Conservation (phyloP, 2,329 filamentous ascomycete species). For the Cadophora luteo-olivacea region DNA sequence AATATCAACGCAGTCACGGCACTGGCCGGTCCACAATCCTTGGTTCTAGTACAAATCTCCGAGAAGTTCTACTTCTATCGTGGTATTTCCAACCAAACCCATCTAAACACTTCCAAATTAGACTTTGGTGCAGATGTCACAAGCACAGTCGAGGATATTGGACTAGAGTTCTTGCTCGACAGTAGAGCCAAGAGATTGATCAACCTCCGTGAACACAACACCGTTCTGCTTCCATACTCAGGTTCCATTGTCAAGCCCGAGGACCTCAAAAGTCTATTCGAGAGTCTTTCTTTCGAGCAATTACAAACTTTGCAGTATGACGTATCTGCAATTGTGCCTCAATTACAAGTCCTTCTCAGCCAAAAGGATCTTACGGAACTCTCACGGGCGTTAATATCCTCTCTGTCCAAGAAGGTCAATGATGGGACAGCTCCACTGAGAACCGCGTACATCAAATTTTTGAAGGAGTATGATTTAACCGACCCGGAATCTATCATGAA, state of each 20-base stretch:
- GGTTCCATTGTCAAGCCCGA: conserved; percentile 23
- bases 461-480: conserved; percentile 25
- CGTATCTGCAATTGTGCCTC: conserved; percentile 31
- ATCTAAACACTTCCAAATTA: conserved; percentile 33
- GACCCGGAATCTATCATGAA: conserved; percentile 30
- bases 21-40: conserved; percentile 39
- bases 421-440: conserved; percentile 26
- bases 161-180: conserved; percentile 27
- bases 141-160: conserved; percentile 29
- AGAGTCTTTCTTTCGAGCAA: conserved; percentile 27
- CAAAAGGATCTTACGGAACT: conserved; percentile 34
- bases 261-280: conserved; percentile 30
- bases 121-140: conserved; percentile 39
- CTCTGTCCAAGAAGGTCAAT: conserved; percentile 25
- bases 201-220: conserved; percentile 28
- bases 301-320: conserved; percentile 32
- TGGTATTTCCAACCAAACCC: conserved; percentile 33
- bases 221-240: conserved; percentile 30
- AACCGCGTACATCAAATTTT: conserved; percentile 28
- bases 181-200: conserved; percentile 32
- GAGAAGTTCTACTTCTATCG: conserved; percentile 41
- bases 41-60: conserved; percentile 37
- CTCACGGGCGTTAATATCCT: conserved; percentile 23
- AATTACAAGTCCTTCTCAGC: conserved; percentile 31
- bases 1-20: conserved; percentile 42